phyloP scores from a whole-genome alignment of 352 stramenopile species.

The Phytopythium boreale region DNA sequence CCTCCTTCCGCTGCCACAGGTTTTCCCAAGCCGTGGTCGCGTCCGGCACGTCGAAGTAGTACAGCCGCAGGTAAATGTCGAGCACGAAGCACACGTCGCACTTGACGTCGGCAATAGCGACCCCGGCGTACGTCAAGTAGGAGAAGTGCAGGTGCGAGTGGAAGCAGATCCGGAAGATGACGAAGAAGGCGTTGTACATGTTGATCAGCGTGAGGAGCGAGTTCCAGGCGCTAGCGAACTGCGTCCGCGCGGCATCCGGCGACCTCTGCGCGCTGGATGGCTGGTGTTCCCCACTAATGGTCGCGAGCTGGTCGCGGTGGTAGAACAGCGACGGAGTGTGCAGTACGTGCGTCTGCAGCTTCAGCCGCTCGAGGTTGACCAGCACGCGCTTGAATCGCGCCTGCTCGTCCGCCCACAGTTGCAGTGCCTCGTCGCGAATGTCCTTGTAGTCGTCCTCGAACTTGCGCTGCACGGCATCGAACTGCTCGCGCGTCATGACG shows the following conservation, averaged over 20 bases:
- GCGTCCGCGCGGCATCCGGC: conserved; percentile 18
- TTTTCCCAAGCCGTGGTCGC: conserved; percentile 24
- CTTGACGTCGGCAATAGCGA: conserved; percentile 43
- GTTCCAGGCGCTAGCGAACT: conserved; percentile 40
- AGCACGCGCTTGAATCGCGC: conserved; percentile 26
- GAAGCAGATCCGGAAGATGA: conserved; percentile 74
- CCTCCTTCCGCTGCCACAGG: conserved; percentile 30
- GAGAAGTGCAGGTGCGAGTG: conserved; percentile 44
- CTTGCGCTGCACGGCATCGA: conserved; percentile 59
- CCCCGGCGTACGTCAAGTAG: conserved; percentile 4
- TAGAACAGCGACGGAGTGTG: conserved; percentile 51
- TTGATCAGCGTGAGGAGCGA: conserved; percentile 49
- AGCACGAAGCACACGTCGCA: conserved; percentile 48
- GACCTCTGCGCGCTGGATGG: not conserved
- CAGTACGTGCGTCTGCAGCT: conserved; percentile 54
- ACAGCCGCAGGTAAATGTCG: conserved; percentile 72
- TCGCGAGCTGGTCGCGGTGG: conserved; percentile 28
- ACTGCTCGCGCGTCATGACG: conserved; percentile 72
- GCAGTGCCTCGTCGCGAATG: conserved; percentile 44
- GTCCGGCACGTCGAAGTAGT: conserved; percentile 38
- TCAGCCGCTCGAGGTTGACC: conserved; percentile 43
- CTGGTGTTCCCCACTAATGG: not conserved
- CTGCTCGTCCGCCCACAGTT: conserved; percentile 39
- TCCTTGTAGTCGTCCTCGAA: conserved; percentile 53
- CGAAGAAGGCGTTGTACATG: conserved; percentile 60